Base-by-base conservation (phyloP, 1,284 basidiomycete species). In the Melampsora americana region DNA sequence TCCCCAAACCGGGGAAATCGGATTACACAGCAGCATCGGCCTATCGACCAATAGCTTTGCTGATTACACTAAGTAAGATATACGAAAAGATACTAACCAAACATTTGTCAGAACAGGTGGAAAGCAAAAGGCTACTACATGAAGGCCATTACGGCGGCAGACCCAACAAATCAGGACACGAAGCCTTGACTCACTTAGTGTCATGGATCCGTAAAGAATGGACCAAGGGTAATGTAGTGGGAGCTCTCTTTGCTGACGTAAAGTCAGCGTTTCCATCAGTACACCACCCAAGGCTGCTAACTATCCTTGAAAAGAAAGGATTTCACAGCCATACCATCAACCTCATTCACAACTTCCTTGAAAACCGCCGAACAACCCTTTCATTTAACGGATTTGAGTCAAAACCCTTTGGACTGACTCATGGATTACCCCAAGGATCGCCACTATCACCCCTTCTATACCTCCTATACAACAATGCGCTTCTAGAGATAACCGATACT, bases 381-480 rank as follows among this genome's bases (percentile, higher is more conserved):
- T 42, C 23, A 20, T 26, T 69, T 5, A 35, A 30, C 14, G 28
- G 42, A 39, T 60, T 32, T 56, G 30, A 26, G 7, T 69, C 68
- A 6, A 23, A 23, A 18, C 26, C 18, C 6, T 69, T 35, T 35
- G 11, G 5, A n/a, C 42, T 69, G n/a, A 26, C 50, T 18, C 56
- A 35, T 9, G 35, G 35, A 4, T 35, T 69, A 32, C 68, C 68
- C 7, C 68, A 69, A 69, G 50, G 68, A 3, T 69, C 68, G 20
- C 68, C 68, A 2, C 68, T 69, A 2, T 69, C 35, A 11, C 44
- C 53, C 1, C n/a, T 48, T n/a, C 26, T 60, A 20, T 69, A 69
- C 39, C n/a, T 60, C 26, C 20, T 69, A 23, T 60, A 69, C 20
- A 69, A 69, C 56, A 30, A 23, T 26, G 26, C 23, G 12, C 50